phyloP scores from a whole-genome alignment of 768 basidiomycete species.

The Mycena metata region DNA sequence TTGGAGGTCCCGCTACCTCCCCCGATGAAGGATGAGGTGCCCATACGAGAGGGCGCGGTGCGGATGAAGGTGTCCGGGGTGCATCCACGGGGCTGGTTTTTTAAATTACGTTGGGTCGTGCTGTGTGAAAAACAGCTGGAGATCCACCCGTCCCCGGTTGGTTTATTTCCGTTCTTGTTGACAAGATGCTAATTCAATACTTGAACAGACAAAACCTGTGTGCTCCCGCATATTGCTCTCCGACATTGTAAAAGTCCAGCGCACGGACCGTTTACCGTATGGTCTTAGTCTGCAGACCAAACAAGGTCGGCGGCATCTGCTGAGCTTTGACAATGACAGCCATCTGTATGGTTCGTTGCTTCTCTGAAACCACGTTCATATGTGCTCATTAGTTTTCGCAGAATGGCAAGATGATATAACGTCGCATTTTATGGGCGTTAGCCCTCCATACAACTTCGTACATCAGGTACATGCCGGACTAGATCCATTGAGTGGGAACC shows the following conservation, averaged over 20 bases:
- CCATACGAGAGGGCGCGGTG: slow-evolving; percentile 3
- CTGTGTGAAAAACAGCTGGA: slow-evolving; percentile 14
- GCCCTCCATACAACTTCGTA: slow-evolving; percentile 17
- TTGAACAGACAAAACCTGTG: background rate
- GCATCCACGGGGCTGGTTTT: slow-evolving; percentile 9
- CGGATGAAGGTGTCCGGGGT: background rate
- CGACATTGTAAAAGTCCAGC: slow-evolving; percentile 19
- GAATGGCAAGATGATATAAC: slow-evolving; percentile 26
- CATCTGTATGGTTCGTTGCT: slow-evolving; percentile 2
- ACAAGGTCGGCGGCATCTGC: background rate
- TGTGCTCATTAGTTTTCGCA: background rate
- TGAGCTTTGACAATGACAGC: slow-evolving; percentile 8
- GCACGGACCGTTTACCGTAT: background rate
- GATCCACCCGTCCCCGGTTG: background rate
- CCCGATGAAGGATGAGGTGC: too few relatives aligned
- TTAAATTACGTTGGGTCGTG: slow-evolving; percentile 8
- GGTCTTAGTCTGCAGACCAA: slow-evolving; percentile 11
- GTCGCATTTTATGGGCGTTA: background rate
- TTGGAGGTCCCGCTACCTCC: too few relatives aligned
- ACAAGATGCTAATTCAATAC: background rate
- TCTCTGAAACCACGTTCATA: too few relatives aligned
- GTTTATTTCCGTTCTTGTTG: background rate
- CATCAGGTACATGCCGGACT: background rate
- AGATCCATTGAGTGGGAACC: background rate
- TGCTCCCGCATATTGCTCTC: background rate